phyloP scores from a whole-genome alignment of 768 basidiomycete genomes.

The Russula emetica region DNA sequence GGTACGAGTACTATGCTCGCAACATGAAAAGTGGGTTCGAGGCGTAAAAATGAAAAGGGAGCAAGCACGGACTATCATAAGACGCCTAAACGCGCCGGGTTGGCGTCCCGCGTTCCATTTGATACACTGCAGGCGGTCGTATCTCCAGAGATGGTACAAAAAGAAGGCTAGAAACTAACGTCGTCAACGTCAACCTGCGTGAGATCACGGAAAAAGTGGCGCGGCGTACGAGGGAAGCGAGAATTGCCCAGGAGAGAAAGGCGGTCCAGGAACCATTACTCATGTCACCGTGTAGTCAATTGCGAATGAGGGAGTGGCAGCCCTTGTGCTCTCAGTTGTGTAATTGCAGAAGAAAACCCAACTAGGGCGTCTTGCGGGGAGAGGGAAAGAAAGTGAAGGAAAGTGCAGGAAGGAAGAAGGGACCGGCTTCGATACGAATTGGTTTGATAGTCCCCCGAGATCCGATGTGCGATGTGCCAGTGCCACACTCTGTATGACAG shows the following conservation, averaged over 20 bases:
- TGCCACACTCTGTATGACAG: too few relatives aligned
- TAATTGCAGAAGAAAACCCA: neutral
- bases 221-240: conserved; percentile 32
- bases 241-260: conserved; percentile 72
- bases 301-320: neutral
- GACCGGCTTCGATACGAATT: neutral
- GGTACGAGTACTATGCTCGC: conserved; percentile 62
- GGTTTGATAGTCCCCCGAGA: neutral
- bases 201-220: conserved; percentile 1
- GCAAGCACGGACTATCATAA: conserved; percentile 71
- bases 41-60: neutral
- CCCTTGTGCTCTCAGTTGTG: too few relatives aligned
- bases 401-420: neutral
- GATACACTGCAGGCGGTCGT: conserved; percentile 72
- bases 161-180: conserved; percentile 63
- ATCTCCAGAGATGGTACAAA: conserved; percentile 72
- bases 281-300: conserved; percentile 41
- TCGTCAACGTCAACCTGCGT: conserved; percentile 6
- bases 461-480: too few relatives aligned
- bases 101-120: conserved; percentile 72
- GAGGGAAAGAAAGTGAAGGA: neutral
- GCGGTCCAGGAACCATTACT: conserved; percentile 68
- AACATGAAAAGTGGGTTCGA: neutral
- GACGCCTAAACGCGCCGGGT: conserved; percentile 79
- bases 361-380: neutral